Conservation (phyloP, 2,329 filamentous ascomycete species). For the Alternaria viburni region DNA sequence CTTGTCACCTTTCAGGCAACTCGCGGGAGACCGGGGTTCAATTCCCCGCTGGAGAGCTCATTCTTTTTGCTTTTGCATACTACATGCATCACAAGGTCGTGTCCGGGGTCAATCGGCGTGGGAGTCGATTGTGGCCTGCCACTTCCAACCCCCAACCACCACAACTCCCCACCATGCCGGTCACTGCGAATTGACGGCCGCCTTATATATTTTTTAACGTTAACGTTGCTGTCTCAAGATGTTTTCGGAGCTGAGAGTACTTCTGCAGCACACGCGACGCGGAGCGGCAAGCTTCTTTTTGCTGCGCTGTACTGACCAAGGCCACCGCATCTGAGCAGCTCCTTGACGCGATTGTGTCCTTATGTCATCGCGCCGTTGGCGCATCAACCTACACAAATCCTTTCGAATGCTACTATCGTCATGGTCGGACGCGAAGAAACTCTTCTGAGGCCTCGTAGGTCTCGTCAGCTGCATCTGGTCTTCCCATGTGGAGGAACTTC, state of each 20-base stretch:
- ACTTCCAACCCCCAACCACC: neutral
- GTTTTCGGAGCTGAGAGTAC: neutral
- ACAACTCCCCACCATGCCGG: neutral
- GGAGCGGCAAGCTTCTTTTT: neutral
- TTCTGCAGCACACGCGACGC: neutral
- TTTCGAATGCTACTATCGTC: neutral
- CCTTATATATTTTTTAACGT: neutral
- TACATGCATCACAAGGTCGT: neutral
- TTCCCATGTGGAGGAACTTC: neutral
- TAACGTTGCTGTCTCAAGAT: neutral
- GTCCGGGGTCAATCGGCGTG: neutral
- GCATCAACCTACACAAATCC: neutral
- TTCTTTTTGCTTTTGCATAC: neutral
- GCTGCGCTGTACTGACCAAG: neutral
- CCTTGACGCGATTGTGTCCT: neutral
- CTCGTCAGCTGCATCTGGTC: neutral
- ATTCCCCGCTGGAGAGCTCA: slow-evolving; percentile 13
- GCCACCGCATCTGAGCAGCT: neutral
- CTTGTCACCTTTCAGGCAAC: slow-evolving; percentile 13
- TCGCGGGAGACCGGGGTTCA: slow-evolving; percentile 16
- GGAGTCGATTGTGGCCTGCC: no score
- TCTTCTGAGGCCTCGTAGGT: neutral
- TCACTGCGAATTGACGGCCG: neutral
- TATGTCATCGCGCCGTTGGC: neutral
- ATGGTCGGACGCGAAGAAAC: no score